Evolutionary conservation across 2,329 filamentous ascomycete genomes (phyloP).

Genomic region (Fusarium redolens): DNA sequence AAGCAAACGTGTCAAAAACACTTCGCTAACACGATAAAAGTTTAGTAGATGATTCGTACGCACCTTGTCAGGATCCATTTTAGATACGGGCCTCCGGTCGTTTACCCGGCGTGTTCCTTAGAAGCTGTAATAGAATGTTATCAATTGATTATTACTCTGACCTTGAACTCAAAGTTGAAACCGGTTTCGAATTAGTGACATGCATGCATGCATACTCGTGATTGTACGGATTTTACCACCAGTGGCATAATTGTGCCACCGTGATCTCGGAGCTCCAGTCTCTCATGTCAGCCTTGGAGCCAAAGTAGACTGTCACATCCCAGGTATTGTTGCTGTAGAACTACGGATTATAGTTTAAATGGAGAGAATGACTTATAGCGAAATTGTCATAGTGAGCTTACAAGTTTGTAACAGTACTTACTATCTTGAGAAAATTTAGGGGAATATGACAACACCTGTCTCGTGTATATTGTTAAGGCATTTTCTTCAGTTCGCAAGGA

Average conservation of each 20-base stretch:
- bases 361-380: neutral
- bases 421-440: neutral
- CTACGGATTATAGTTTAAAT: neutral
- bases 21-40: conserved; percentile 43
- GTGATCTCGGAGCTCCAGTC: neutral
- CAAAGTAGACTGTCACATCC: neutral
- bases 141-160: neutral
- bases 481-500: neutral
- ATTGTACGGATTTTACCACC: neutral
- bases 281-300: neutral
- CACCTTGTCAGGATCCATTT: neutral
- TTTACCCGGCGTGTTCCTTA: neutral
- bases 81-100: neutral
- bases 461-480: neutral
- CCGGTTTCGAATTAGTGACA: neutral
- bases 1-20: conserved; percentile 6
- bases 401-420: neutral
- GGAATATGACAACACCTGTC: too few species aligned
- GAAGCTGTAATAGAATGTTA: neutral
- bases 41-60: conserved; percentile 14
- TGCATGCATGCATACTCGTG: neutral
- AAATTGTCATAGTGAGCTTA: neutral
- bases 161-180: neutral
- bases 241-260: neutral
- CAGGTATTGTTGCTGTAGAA: neutral